Base-by-base conservation (phyloP, 2,329 filamentous ascomycete genomes). In the Stemphylium vesicarium region DNA sequence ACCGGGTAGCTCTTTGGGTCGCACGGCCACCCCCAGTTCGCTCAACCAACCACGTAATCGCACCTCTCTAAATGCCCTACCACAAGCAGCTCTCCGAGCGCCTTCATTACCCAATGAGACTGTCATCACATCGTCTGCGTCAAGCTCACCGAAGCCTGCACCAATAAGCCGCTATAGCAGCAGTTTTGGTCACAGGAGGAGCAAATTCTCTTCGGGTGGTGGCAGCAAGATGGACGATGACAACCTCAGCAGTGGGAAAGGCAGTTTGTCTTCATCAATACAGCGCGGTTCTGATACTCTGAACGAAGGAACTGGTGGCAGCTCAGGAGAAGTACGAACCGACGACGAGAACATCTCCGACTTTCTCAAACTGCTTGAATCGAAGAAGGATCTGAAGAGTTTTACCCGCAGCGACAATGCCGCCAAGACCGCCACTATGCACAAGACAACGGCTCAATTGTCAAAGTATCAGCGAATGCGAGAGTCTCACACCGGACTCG, bases 341-440 rank as follows among this genome's bases (percentile, higher is more conserved):
- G 94, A 98, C 64, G 92, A 96, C 67, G 91, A 96, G 66, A 93
- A 95, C 60, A 96, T 99, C 36, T 92, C 91, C 0, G 92, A 96
- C 47, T 99, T 98, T 66, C 79, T 99, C 57, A 96, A 96, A 68
- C 84, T 92, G 58, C 82, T 99, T 6, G 94, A 98, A 56, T 88
- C 87, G 66, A 91, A 91, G 72, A 96, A 93, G 75, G 94, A 92
- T n/a, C 77, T 95, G 22, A 87, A 86, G 73, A 91, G 88, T 74
- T 90, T 97, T 53, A 88, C 92, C 41, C 82, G 85, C 13, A 87
- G 84, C 64, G 86, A 84, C 58, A 75, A 78, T 32, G 75, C 77
- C 15, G 74, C 80, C 8, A 83, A 86, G 8, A 88, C 92, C 61
- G 85, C 87, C 20, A 84, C 88, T 0, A 88, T 88, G 42, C 90